Conservation (phyloP, 2,329 filamentous ascomycete genomes). For the Didymella glomerata region DNA sequence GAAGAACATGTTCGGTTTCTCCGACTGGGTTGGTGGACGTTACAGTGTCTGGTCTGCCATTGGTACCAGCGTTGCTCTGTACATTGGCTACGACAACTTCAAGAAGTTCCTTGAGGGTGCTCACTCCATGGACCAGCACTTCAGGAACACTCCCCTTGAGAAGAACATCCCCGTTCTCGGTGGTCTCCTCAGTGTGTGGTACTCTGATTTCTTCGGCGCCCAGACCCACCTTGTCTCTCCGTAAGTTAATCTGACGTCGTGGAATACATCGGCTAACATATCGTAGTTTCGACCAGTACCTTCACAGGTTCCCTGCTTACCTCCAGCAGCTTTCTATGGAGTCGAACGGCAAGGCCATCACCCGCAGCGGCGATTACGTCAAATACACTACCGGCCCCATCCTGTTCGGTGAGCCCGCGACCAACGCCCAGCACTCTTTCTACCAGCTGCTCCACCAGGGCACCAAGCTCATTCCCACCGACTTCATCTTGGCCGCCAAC, state of each 20-base stretch:
- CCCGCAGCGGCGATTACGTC: constrained; percentile 83
- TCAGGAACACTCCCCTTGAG: constrained; percentile 86
- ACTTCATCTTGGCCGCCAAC: constrained; percentile 96
- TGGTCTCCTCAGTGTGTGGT: constrained; percentile 96
- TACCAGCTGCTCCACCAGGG: constrained; percentile 99
- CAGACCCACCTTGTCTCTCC: constrained; percentile 97
- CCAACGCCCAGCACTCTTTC: constrained; percentile 99
- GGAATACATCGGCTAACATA: constrained; percentile 12
- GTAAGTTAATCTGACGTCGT: constrained; percentile 62
- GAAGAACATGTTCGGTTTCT: constrained; percentile 99
- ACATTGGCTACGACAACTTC: constrained; percentile 98
- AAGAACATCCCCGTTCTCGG: constrained; percentile 94
- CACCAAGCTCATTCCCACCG: constrained; percentile 96
- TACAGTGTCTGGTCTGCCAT: constrained; percentile 99
- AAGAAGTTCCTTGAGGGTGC: constrained; percentile 93
- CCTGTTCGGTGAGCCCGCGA: constrained; percentile 96
- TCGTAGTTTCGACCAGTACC: constrained; percentile 91
- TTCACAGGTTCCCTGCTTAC: constrained; percentile 98
- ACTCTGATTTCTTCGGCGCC: constrained; percentile 97
- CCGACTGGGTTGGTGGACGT: constrained; percentile 96
- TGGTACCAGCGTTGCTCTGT: constrained; percentile 89
- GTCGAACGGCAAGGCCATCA: constrained; percentile 98
- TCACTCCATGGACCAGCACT: constrained; percentile 98
- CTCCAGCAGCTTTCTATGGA: constrained; percentile 99
- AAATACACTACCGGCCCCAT: constrained; percentile 98